Conservation (phyloP, 345 rosid species). For the Hevea brasiliensis region DNA sequence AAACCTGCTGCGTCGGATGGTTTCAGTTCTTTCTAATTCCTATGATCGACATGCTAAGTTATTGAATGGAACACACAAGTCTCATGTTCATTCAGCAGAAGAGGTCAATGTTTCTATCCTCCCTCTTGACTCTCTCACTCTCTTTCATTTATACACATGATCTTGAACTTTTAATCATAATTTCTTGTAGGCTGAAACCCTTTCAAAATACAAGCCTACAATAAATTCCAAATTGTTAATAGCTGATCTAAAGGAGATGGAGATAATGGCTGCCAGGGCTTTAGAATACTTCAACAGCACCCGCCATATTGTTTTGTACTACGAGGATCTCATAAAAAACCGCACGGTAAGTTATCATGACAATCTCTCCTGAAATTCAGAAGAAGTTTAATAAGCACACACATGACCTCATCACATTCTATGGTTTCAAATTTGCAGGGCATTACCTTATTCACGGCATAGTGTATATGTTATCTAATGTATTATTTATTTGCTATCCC, state of each 20-base stretch:
- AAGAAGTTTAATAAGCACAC: not conserved
- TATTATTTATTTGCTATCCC: not conserved
- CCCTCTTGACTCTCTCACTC: not conserved
- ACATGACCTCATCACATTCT: not conserved
- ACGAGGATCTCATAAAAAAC: slow-evolving; percentile 75
- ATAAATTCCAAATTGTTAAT: slow-evolving; percentile 69
- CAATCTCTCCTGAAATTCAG: not conserved
- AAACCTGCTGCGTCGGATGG: slow-evolving; percentile 80
- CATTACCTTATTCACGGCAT: too few species aligned
- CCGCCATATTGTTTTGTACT: slow-evolving; percentile 69
- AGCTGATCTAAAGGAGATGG: slow-evolving; percentile 58
- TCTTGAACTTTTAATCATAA: slow-evolving; percentile 17
- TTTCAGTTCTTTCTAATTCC: slow-evolving; percentile 82
- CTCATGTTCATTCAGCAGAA: slow-evolving; percentile 90
- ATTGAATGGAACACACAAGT: slow-evolving; percentile 91
- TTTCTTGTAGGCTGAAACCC: slow-evolving; percentile 63
- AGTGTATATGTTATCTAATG: not conserved
- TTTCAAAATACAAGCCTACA: slow-evolving; percentile 74
- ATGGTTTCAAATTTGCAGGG: not conserved
- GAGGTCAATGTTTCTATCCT: slow-evolving; percentile 52
- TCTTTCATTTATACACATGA: not conserved
- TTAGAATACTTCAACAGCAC: slow-evolving; percentile 67
- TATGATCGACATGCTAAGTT: slow-evolving; percentile 80
- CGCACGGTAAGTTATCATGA: slow-evolving; percentile 41
- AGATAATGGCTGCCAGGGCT: slow-evolving; percentile 54